Evolutionary conservation across 371 early-diverging fungal species (phyloP).

Genomic region (Mucor velutinosus): DNA sequence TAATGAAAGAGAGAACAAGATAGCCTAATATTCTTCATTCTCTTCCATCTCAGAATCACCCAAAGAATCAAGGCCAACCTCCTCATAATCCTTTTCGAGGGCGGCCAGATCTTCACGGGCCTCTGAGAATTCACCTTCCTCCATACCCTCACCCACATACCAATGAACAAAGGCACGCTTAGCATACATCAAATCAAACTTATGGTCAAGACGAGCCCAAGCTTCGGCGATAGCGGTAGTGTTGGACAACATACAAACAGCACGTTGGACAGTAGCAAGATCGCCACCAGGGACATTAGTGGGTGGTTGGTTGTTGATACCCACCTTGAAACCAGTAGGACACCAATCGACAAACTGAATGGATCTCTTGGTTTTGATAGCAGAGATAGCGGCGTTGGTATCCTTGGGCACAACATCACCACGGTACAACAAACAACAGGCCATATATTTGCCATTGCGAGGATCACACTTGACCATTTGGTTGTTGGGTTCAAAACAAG

Average conservation of each 20-base stretch:
- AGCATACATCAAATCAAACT: slow-evolving; percentile 97
- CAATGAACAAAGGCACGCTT: slow-evolving; percentile 99
- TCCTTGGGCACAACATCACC: slow-evolving; percentile 89
- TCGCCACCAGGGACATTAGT: slow-evolving; percentile 90
- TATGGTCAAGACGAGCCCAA: slow-evolving; percentile 94
- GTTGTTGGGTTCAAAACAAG: slow-evolving; percentile 92
- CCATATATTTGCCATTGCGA: slow-evolving; percentile 94
- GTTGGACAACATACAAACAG: slow-evolving; percentile 95
- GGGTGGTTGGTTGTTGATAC: slow-evolving; percentile 92
- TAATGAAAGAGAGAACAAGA: background rate
- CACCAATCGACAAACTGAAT: slow-evolving; percentile 99
- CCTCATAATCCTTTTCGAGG: slow-evolving; percentile 99
- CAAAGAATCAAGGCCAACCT: slow-evolving; percentile 91
- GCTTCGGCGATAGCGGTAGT: slow-evolving; percentile 97
- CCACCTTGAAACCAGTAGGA: slow-evolving; percentile 98
- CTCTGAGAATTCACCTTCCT: slow-evolving; percentile 91
- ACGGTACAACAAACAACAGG: slow-evolving; percentile 91
- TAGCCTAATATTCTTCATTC: slow-evolving; percentile 11
- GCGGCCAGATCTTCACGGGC: slow-evolving; percentile 97
- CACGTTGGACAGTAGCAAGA: slow-evolving; percentile 90
- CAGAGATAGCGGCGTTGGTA: slow-evolving; percentile 85
- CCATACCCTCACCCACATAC: slow-evolving; percentile 99
- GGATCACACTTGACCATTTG: slow-evolving; percentile 97
- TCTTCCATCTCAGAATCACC: slow-evolving; percentile 74
- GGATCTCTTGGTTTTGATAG: slow-evolving; percentile 86